These are phyloP conservation scores for Phoenix dactylifera DNA, from an alignment of 176 grass and related monocot species.

Conservation along the genomic window DNA sequence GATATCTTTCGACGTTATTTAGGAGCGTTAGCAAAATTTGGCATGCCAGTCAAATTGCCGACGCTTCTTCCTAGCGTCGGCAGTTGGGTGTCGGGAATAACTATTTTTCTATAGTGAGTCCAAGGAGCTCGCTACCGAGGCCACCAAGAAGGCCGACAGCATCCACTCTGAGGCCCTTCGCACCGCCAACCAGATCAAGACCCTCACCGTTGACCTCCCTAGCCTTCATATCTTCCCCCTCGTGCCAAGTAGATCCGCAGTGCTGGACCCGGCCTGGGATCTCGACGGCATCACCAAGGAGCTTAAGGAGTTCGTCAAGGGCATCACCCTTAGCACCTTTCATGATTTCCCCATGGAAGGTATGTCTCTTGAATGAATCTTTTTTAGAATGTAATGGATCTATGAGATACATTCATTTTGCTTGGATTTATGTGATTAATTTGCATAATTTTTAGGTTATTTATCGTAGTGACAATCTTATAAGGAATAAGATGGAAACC, in stretches of 20 bases:
- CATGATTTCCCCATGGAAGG: constrained; percentile 92
- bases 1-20: no score
- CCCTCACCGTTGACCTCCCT: constrained; percentile 65
- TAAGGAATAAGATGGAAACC: no score
- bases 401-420: no score
- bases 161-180: constrained; percentile 25
- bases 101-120: constrained; percentile 14
- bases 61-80: no score
- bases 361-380: constrained; percentile 19
- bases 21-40: no score
- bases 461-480: no score
- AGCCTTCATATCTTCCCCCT: constrained; percentile 52
- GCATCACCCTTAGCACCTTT: constrained; percentile 84
- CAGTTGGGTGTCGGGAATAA: no score
- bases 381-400: background rate
- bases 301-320: constrained; percentile 88
- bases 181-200: constrained; percentile 82
- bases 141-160: constrained; percentile 84
- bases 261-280: constrained; percentile 28
- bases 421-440: no score
- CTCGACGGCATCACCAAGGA: constrained; percentile 77
- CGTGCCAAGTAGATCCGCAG: constrained; percentile 14
- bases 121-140: constrained; percentile 77
- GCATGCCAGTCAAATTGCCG: no score
- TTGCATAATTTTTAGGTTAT: no score